Conservation (phyloP, 768 basidiomycete species). For the Psilocybe cyanescens region DNA sequence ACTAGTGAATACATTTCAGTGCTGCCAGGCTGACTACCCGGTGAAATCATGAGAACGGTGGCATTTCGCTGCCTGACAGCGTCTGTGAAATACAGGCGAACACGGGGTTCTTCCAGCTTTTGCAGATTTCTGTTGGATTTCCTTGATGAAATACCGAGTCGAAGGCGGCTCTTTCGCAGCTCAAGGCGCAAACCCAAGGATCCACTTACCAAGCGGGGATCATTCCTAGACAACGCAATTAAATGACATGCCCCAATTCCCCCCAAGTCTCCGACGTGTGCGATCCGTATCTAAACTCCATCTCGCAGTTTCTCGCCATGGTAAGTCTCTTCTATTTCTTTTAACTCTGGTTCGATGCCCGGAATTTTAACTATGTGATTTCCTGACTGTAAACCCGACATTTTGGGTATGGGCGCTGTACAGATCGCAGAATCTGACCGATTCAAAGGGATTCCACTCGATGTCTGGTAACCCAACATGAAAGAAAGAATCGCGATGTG, state of each 20-base stretch:
- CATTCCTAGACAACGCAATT: constrained; percentile 4
- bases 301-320: neutral
- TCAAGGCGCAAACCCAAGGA: neutral
- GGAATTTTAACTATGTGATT: neutral
- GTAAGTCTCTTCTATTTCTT: neutral
- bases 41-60: constrained; percentile 16
- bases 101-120: constrained; percentile 7
- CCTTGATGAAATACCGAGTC: neutral
- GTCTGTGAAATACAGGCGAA: constrained; percentile 13
- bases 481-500: constrained; percentile 1
- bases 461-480: constrained; percentile 2
- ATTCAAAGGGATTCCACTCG: constrained; percentile 4
- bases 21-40: constrained; percentile 10
- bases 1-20: constrained; percentile 8
- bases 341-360: neutral
- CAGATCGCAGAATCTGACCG: constrained; percentile 9
- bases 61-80: constrained; percentile 8
- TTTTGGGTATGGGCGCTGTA: constrained; percentile 6
- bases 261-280: neutral
- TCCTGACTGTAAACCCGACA: constrained; percentile 8
- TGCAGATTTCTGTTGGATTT: neutral
- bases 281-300: neutral
- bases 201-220: constrained; percentile 2
- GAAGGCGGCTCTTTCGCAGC: neutral
- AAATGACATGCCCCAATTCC: neutral